phyloP scores from a whole-genome alignment of 139 green algal genomes.

The Zygnema cylindricum region DNA sequence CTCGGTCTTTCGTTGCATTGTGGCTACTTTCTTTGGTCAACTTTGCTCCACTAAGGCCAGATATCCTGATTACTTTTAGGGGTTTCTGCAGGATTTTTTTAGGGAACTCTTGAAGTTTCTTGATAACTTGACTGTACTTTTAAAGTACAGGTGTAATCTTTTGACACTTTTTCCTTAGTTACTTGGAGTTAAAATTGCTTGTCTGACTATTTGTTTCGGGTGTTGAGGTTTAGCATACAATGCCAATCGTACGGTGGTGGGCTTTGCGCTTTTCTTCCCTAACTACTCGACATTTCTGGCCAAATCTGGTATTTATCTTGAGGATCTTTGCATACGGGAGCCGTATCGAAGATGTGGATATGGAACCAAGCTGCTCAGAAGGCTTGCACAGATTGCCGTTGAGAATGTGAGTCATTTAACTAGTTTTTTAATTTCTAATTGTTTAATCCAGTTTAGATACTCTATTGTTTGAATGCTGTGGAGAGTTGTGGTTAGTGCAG shows the following conservation, averaged over 20 bases:
- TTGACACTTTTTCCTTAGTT: not conserved
- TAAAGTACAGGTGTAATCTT: not conserved
- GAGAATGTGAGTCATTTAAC: no score
- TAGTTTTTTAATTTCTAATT: no score
- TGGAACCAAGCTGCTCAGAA: no score
- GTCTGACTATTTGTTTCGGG: not conserved
- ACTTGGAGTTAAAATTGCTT: not conserved
- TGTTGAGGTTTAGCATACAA: constrained; percentile 27
- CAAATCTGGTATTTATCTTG: constrained; percentile 5
- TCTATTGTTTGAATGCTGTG: no score
- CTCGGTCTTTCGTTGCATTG: no score
- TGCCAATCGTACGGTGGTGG: not conserved
- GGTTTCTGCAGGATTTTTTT: not conserved
- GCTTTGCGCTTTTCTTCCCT: constrained; percentile 35
- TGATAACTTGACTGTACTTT: not conserved
- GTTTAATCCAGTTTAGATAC: no score
- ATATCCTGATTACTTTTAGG: not conserved
- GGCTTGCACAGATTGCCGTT: no score
- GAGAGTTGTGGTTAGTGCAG: no score
- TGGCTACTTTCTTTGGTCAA: no score
- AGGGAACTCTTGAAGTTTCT: not conserved
- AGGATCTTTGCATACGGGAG: constrained; percentile 36
- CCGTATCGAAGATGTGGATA: no score
- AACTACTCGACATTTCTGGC: constrained; percentile 54
- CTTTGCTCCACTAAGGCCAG: no score